Evolutionary conservation across 2,329 filamentous ascomycete species (phyloP).

Genomic region (Fusarium sp.): DNA sequence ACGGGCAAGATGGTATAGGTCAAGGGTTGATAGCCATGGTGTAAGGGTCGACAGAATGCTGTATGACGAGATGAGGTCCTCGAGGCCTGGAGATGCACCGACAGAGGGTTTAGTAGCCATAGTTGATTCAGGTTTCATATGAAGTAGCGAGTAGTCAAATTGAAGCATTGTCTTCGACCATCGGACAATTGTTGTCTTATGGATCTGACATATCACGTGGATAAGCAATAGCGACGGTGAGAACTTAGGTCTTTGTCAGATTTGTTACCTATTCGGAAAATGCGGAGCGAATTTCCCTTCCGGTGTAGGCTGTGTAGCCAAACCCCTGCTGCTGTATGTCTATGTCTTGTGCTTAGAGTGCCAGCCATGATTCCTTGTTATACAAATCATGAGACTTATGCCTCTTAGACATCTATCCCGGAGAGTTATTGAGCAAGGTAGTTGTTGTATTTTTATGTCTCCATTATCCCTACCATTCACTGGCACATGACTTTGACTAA

Average conservation of each 20-base stretch:
- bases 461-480: too few relatives aligned
- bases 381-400: too few relatives aligned
- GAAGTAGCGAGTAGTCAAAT: accelerated
- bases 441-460: too few relatives aligned
- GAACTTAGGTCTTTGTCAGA: constrained; percentile 13
- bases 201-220: constrained; percentile 5
- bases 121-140: accelerated
- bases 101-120: neutral
- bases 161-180: too few relatives aligned
- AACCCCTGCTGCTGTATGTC: too few relatives aligned
- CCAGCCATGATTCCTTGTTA: too few relatives aligned
- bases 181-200: neutral
- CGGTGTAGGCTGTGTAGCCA: too few relatives aligned
- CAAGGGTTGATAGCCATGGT: constrained; percentile 36
- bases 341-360: too few relatives aligned
- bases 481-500: neutral
- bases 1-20: constrained; percentile 31
- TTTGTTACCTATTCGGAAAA: neutral
- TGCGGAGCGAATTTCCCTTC: neutral
- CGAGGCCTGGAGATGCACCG: neutral
- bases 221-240: constrained; percentile 10
- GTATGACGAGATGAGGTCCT: constrained; percentile 32
- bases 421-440: too few relatives aligned
- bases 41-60: constrained; percentile 30
- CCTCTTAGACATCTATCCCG: too few relatives aligned